phyloP scores from a whole-genome alignment of 2,329 filamentous ascomycete species.

The Phoma sp. region DNA sequence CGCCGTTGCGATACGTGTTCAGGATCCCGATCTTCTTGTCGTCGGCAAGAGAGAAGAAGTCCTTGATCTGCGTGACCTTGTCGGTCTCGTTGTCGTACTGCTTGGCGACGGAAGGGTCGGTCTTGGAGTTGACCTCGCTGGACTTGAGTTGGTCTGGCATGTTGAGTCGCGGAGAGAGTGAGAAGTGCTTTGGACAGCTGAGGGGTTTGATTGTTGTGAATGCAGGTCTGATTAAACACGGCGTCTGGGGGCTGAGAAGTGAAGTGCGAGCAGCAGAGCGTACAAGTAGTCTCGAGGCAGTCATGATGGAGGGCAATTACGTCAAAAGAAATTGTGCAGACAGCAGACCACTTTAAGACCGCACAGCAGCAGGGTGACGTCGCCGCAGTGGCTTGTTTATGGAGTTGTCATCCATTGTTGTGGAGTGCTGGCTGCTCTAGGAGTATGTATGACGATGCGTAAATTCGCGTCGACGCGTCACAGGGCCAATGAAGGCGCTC shows the following conservation, averaged over 20 bases:
- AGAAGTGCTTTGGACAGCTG: conserved; percentile 21
- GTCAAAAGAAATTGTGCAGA: conserved; percentile 5
- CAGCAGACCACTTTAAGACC: conserved; percentile 1
- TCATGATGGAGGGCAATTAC: conserved; percentile 21
- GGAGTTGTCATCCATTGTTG: conserved; percentile 19
- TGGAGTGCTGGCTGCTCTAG: conserved; percentile 16
- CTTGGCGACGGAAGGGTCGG: conserved; percentile 56
- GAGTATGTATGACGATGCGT: conserved; percentile 33
- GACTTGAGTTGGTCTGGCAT: conserved; percentile 54
- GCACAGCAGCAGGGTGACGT: conserved; percentile 27
- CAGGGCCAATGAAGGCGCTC: conserved; percentile 18
- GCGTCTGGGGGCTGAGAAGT: not conserved
- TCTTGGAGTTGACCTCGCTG: conserved; percentile 50
- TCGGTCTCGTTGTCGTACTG: conserved; percentile 55
- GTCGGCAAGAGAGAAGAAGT: conserved; percentile 56
- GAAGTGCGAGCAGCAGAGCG: conserved; percentile 13
- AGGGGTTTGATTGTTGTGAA: not conserved
- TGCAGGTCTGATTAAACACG: conserved; percentile 9
- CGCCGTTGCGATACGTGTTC: conserved; percentile 49
- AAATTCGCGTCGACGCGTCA: conserved; percentile 22
- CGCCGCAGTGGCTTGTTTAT: conserved; percentile 14
- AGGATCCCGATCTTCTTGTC: conserved; percentile 53
- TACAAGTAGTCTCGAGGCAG: conserved; percentile 25
- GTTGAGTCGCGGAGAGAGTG: conserved; percentile 33
- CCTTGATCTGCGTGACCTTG: conserved; percentile 53